Evolutionary conservation across 345 rosid genomes (phyloP).

Genomic region (Kandelia obovata): DNA sequence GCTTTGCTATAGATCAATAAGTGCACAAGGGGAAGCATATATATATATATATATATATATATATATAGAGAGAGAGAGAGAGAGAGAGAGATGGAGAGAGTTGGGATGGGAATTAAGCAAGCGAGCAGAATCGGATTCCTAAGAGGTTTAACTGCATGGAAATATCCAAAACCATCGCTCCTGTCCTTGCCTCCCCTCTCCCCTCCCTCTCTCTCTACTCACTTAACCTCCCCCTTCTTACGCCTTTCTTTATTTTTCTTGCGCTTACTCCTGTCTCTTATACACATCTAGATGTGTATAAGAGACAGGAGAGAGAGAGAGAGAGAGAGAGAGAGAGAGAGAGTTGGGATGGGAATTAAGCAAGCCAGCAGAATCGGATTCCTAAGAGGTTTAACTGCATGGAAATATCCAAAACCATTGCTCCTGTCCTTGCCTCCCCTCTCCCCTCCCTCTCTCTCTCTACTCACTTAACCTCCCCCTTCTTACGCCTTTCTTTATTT

Average conservation of each 20-base stretch:
- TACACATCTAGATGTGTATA: too few species aligned
- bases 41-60: neutral
- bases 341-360: constrained; percentile 7
- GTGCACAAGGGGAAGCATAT: neutral
- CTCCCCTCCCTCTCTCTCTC: too few species aligned
- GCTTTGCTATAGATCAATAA: neutral
- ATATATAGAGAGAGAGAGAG: too few species aligned
- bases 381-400: neutral
- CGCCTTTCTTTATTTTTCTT: too few species aligned
- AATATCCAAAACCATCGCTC: constrained; percentile 26
- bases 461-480: too few species aligned
- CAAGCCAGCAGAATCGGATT: constrained; percentile 30
- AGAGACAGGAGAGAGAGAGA: too few species aligned
- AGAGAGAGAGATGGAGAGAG: constrained; percentile 22
- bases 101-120: constrained; percentile 10
- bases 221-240: neutral
- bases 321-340: neutral
- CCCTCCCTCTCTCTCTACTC: neutral
- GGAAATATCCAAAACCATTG: constrained; percentile 36
- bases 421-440: neutral
- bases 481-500: too few species aligned
- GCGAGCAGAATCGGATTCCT: constrained; percentile 36
- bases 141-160: too few species aligned
- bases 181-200: neutral
- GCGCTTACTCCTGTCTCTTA: too few species aligned